Evolutionary conservation across 805 yeast species (phyloP).

Genomic region (Citeromyces nyonsensis): DNA sequence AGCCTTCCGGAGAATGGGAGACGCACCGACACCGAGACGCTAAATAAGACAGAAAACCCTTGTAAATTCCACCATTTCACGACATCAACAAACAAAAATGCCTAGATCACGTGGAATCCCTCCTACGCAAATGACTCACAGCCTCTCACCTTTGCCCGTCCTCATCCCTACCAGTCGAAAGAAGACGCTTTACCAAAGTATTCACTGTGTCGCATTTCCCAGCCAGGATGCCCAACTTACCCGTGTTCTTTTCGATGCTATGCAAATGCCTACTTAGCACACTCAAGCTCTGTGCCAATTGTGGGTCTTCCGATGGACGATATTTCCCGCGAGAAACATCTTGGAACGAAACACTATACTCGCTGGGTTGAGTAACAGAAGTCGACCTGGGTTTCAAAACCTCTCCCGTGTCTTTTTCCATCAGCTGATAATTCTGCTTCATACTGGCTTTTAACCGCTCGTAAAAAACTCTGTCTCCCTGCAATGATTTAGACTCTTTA

Average conservation of each 20-base stretch:
- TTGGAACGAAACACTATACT: not conserved
- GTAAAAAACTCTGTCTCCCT: not conserved
- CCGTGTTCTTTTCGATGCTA: not conserved
- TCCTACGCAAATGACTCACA: too few relatives aligned
- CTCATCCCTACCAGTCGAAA: not conserved
- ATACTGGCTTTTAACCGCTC: not conserved
- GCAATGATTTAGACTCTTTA: not conserved
- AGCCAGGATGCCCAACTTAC: not conserved
- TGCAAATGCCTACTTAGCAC: not conserved
- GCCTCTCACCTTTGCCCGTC: not conserved
- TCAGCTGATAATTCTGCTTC: conserved; percentile 1
- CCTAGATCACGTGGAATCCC: too few relatives aligned
- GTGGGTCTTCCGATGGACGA: conserved; percentile 1
- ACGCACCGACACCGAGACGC: too few relatives aligned
- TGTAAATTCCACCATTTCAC: too few relatives aligned
- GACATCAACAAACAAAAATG: too few relatives aligned
- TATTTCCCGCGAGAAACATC: not conserved
- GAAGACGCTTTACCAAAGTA: not conserved
- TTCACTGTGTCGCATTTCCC: conserved; percentile 1
- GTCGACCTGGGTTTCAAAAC: not conserved
- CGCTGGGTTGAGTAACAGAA: not conserved
- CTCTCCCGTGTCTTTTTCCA: not conserved
- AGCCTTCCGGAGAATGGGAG: too few relatives aligned
- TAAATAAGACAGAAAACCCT: too few relatives aligned
- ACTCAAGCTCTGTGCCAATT: not conserved